Evolutionary conservation across 768 basidiomycete genomes (phyloP), one percentile per base, ranked within the genome.

Genomic region (Xanthoconium purpureum): DNA sequence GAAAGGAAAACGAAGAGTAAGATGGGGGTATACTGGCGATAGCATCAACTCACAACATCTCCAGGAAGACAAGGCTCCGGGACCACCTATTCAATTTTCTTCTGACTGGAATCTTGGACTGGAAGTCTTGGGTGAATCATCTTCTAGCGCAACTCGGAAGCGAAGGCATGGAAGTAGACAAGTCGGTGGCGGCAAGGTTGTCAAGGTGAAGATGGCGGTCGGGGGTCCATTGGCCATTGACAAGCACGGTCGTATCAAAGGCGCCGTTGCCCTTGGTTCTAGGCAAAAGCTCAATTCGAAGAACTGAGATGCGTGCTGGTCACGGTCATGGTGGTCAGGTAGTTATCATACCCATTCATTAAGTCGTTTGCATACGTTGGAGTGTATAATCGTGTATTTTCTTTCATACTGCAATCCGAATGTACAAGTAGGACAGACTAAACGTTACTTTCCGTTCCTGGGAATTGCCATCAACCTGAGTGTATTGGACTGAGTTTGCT

Each of bases 241-340:
- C 44, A 44, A 51, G 15, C 57, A 46, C 1, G 69, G 71, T 7
- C 67, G 15, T 54, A 10, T 69, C 51, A 61, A 60, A 49, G 66
- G 71, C 11, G 14, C 54, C 12, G 59, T 67, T 50, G 47, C 28
- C 6, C 60, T 71, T n/a, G 70, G 70, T n/a, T 58, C 70, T 37
- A 65, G 67, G 40, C 71, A 59, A 48, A 72, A 50, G 46, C n/a
- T 71, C 40, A 71, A 69, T 43, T 71, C 71, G 42, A 70, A 67
- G 42, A 71, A 66, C 36, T 72, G 56, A 70, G 12, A 52, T 15
- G 17, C 20, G 35, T 54, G 38, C 46, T 52, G 53, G 57, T 43
- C 38, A 64, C 42, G 33, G 14, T 24, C 24, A 24, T 49, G 49
- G 61, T 50, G n/a, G 40, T 46, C 47, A 36, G 33, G 36, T 36